Evolutionary conservation across 805 yeast species (phyloP), one percentile per base, ranked within the genome.

Genomic region (Hanseniaspora lindneri): DNA sequence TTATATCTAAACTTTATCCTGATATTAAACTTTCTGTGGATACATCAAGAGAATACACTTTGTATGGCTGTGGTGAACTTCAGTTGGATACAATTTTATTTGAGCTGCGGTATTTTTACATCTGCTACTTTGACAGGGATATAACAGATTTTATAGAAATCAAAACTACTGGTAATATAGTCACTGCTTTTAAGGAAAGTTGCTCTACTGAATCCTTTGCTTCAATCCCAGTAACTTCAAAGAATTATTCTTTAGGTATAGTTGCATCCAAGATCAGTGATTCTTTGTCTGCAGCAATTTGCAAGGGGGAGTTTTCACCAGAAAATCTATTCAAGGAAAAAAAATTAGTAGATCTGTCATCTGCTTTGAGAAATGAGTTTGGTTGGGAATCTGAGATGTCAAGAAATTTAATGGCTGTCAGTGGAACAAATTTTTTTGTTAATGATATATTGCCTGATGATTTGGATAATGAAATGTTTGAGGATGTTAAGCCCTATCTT

Each of bases 371-470:
- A 51, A 68, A 67, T 0, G 66, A 72, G 13, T 80, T 79, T 59
- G 74, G 71, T 0, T 87, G 95, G 94, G 96, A 88, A 62, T 70
- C 88, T 0, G 66, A 87, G 17, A 82, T 87, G 0, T 79, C 95
- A 0, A 70, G 95, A 54, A 80, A 92, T 0, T 65, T 86, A 4
- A 84, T 95, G 95, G 62, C 77, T 7, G 76, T 84, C 58, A 83
- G 85, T 1, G 79, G 86, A 0, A 74, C 88, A 0, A 79, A 77
- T 50, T 67, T 71, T 2, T 57, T 76, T 8, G 58, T 68, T 16
- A 84, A 89, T 60, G 96, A 89, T 55, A 83, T 94, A 0, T 58
- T 88, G 2, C 72, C 79, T 0, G 78, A 70, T 25, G 92, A 83
- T 50, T 79, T 80, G 1, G 83, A 84, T 57, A 77, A 77, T 57